These are phyloP conservation scores for Leishmania arabica DNA, from an alignment of 208 protist species.

Conservation along the genomic window DNA sequence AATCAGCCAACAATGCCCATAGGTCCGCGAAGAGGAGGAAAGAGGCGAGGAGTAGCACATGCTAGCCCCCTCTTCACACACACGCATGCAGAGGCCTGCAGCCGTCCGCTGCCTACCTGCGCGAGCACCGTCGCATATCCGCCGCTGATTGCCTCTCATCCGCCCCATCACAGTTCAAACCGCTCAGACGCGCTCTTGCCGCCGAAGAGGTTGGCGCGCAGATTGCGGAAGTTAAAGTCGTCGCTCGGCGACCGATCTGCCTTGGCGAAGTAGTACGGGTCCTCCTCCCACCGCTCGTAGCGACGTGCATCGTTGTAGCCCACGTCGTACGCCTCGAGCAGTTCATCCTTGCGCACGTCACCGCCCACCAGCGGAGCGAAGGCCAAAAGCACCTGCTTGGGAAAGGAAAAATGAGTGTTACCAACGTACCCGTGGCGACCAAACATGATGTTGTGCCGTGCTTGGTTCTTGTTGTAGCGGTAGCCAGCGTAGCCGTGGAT, in stretches of 20 bases:
- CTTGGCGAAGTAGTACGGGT: slow-evolving; percentile 89
- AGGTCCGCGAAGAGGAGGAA: not conserved
- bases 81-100: not conserved
- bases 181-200: slow-evolving; percentile 60
- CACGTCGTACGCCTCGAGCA: slow-evolving; percentile 83
- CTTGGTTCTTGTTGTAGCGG: slow-evolving; percentile 78
- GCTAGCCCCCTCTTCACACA: not conserved
- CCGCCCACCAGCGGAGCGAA: slow-evolving; percentile 72
- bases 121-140: not conserved
- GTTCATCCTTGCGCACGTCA: slow-evolving; percentile 46
- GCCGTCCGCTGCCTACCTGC: not conserved
- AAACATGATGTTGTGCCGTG: slow-evolving; percentile 88
- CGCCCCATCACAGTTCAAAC: slow-evolving; percentile 63
- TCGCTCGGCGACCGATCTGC: slow-evolving; percentile 78
- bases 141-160: not conserved
- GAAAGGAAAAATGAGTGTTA: slow-evolving; percentile 84
- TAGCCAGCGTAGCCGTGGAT: slow-evolving; percentile 88
- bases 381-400: slow-evolving; percentile 67
- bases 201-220: slow-evolving; percentile 84
- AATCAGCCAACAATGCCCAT: not conserved
- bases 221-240: slow-evolving; percentile 81
- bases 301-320: slow-evolving; percentile 87
- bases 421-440: slow-evolving; percentile 82
- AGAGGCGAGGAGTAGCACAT: not conserved
- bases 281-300: slow-evolving; percentile 92